These are phyloP conservation scores for Lunasporangiospora selenospora DNA, from an alignment of 192 early-diverging fungal species.

Conservation along the genomic window DNA sequence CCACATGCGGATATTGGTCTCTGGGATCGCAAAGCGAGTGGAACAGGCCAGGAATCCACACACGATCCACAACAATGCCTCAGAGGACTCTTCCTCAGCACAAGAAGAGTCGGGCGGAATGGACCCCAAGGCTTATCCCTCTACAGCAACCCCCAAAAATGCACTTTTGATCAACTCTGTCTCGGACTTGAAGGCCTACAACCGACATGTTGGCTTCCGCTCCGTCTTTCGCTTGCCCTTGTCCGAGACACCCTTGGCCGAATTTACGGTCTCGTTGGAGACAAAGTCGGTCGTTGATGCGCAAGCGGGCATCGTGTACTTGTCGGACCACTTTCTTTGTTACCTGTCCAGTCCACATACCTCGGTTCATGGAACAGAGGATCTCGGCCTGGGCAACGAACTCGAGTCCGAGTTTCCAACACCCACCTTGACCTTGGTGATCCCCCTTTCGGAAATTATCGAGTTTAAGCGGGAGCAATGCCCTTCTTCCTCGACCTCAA, in stretches of 20 bases:
- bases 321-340: slow-evolving; percentile 33
- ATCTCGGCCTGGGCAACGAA: background rate
- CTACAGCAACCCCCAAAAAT: too few species aligned
- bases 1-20: slow-evolving; percentile 21
- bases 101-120: too few species aligned
- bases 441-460: slow-evolving; percentile 23
- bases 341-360: slow-evolving; percentile 18
- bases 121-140: too few species aligned
- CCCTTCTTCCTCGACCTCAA: slow-evolving; percentile 4
- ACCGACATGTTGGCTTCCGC: slow-evolving; percentile 1
- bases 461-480: slow-evolving; percentile 32
- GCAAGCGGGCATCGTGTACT: slow-evolving; percentile 9
- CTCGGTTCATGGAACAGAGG: background rate
- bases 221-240: slow-evolving; percentile 21
- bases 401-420: background rate
- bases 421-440: slow-evolving; percentile 16
- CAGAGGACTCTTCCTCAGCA: too few species aligned
- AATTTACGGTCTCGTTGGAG: slow-evolving; percentile 18
- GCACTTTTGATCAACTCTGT: slow-evolving; percentile 13
- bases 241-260: slow-evolving; percentile 5
- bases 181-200: slow-evolving; percentile 16
- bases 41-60: too few species aligned
- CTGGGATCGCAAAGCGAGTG: slow-evolving; percentile 6
- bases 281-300: slow-evolving; percentile 17
- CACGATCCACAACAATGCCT: too few species aligned